phyloP scores from a whole-genome alignment of 768 basidiomycete genomes.

The Kwoniella dendrophila region DNA sequence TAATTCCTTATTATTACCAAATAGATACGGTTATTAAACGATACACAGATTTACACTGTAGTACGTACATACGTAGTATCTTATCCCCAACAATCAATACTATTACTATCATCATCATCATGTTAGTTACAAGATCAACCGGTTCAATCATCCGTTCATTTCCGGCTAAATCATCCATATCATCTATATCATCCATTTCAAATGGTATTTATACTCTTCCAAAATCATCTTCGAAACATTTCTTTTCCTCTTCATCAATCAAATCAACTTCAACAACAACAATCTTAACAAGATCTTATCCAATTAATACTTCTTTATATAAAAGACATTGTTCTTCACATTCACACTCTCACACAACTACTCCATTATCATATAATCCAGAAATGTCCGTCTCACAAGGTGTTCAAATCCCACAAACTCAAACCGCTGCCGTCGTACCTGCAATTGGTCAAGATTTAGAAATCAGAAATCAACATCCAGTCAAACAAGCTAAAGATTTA shows the following conservation, averaged over 20 bases:
- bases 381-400: constrained; percentile 21
- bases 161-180: constrained; percentile 17
- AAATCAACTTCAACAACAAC: constrained; percentile 1
- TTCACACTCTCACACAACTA: neutral
- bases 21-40: constrained; percentile 3
- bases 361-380: neutral
- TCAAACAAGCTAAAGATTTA: constrained; percentile 26
- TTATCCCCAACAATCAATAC: neutral
- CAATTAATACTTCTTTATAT: too few relatives aligned
- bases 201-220: neutral
- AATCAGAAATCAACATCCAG: constrained; percentile 14
- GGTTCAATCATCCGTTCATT: constrained; percentile 24
- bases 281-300: too few relatives aligned
- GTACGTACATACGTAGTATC: neutral
- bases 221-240: neutral
- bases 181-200: too few relatives aligned
- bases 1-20: neutral
- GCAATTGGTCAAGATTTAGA: constrained; percentile 11
- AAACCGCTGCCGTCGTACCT: constrained; percentile 18
- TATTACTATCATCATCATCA: too few relatives aligned
- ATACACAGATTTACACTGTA: neutral
- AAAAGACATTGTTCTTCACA: too few relatives aligned
- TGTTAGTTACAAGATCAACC: constrained; percentile 3
- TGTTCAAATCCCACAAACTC: constrained; percentile 22
- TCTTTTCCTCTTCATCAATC: neutral